Base-by-base conservation (phyloP, 169 alveolate genomes). In the Plasmodium chabaudi region DNA sequence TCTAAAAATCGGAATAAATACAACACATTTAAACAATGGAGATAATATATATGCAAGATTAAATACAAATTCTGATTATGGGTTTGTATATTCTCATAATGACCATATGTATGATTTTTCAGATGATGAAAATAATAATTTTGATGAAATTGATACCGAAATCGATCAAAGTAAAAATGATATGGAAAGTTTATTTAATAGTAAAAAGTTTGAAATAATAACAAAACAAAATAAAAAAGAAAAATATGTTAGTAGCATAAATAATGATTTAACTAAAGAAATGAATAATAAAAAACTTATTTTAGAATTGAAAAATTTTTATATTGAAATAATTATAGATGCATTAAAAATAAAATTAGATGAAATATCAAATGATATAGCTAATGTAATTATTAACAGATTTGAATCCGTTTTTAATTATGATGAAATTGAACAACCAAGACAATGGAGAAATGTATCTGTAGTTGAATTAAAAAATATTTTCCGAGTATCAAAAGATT, bases 341-440 rank as follows among this genome's bases (percentile, higher is more conserved):
- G 75, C 49, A 2, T 53, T 86, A 69, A 86, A 71, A 70, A 86
- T 34, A 5, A 86, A 86, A 53, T 72, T 86, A 25, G 69, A 44
- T 51, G 91, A 86, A 68, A 86, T 86, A 19, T 68, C 87, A 9
- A 87, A 86, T 5, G 57, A 86, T 69, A 59, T 86, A 49, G 13
- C 87, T 17, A 44, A 23, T 39, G 70, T 86, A 23, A 68, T 86
- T 46, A 53, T 86, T 64, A 72, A 70, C 34, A 69, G 91, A 60
- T 86, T 86, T 65, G 91, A 86, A 70, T 71, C 72, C 6, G 91
- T 86, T 15, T 86, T 86, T 59, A 86, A 70, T 70, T 86, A 86
- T 73, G 91, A 86, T 86, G 91, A 86, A n/a, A 64, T 72, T 46
- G 91, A 86, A 47, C 91, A 86, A 57, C 91, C 91, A 27, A 86